phyloP scores from a whole-genome alignment of 805 yeast species.

The Clavispora phyllophila region DNA sequence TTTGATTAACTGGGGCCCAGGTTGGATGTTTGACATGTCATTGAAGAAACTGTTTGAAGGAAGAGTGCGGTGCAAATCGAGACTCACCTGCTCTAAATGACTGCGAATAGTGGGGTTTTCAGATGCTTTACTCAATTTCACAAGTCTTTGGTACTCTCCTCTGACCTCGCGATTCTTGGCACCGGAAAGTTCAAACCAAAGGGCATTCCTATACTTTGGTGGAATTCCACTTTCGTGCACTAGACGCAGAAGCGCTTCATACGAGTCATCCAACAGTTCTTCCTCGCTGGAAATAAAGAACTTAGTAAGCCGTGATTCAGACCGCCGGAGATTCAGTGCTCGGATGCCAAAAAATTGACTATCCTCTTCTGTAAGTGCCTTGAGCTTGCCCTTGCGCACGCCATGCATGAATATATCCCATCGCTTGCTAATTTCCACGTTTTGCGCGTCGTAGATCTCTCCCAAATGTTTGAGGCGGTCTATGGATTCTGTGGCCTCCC shows the following conservation, averaged over 20 bases:
- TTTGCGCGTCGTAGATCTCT: constrained; percentile 40
- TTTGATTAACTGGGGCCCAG: constrained; percentile 51
- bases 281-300: constrained; percentile 18
- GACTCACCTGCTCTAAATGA: constrained; percentile 44
- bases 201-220: constrained; percentile 37
- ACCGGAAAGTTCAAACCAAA: constrained; percentile 55
- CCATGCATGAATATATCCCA: constrained; percentile 45
- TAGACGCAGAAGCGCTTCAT: constrained; percentile 18
- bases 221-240: constrained; percentile 45
- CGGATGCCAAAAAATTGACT: constrained; percentile 33
- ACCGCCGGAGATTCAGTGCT: constrained; percentile 29
- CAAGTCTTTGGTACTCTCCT: constrained; percentile 40
- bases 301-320: constrained; percentile 9
- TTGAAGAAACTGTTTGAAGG: constrained; percentile 49
- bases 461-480: constrained; percentile 35
- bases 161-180: constrained; percentile 40
- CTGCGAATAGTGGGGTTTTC: constrained; percentile 3
- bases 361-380: constrained; percentile 6
- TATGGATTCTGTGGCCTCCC: constrained; percentile 8
- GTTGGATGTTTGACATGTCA: constrained; percentile 30
- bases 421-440: constrained; percentile 30
- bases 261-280: constrained; percentile 4
- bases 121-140: constrained; percentile 7
- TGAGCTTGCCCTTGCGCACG: constrained; percentile 19
- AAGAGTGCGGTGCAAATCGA: constrained; percentile 52